Base-by-base conservation (phyloP, 2,329 filamentous ascomycete genomes). In the Paecilomyces dactylethromorphus region DNA sequence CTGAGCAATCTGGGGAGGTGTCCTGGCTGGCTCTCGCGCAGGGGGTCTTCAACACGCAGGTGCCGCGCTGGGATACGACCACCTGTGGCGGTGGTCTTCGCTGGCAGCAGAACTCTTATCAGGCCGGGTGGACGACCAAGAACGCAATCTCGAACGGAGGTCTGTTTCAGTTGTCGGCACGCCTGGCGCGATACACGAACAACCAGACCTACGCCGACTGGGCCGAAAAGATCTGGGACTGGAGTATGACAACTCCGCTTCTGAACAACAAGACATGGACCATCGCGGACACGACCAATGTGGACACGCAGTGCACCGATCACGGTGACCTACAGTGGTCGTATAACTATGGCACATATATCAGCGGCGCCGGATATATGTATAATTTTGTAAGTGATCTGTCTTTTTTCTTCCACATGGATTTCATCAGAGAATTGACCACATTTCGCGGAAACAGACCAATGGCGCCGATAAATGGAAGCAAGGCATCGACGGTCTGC, bases 101-200 rank as follows among this genome's bases (percentile, higher is more conserved):
- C 63, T 96, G 92, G 92, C 91, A 96, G 76, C 89, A 95, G 61
- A 92, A 88, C 76, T 81, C 84, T 12, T 90, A 87, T 76, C 92
- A 92, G 76, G 84, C 81, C 58, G 90, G 90, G 4, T 85, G 79
- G 65, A 74, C 75, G 56, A 85, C 82, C 65, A 84, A 85, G 64
- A 85, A 85, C 64, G 78, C 79, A 22, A 81, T 85, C 61, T 82
- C 80, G 12, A 85, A 85, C 62, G 83, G 82, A 3, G 82, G 78
- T 32, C 79, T 85, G 59, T 84, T 85, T 70, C 81, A 84, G 63
- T 76, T 86, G 11, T 78, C 80, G 2, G 81, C 90, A 7, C 86
- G 91, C 15, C 81, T 95, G 6, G 88, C 89, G 0, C 81, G 87
- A 12, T 94, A 90, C 75, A 95, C 91, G 0, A 84, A 85, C 54